A percentile compares a stretch with the other conserved stretches of the same genome.
Conservation (phyloP, 2,329 filamentous ascomycete species). For the Rugonectria rugulosa region DNA sequence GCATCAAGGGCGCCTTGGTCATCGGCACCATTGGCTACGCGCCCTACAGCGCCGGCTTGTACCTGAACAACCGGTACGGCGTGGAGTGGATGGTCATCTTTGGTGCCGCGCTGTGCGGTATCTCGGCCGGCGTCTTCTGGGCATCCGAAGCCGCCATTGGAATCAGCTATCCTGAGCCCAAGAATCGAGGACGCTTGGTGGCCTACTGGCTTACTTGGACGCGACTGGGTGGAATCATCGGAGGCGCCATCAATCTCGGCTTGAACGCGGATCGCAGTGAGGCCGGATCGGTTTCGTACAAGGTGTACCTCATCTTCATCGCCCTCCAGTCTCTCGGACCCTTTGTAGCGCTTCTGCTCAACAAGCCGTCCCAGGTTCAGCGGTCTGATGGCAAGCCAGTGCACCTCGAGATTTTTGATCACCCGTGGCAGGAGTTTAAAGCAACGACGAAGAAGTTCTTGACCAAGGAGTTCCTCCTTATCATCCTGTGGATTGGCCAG, state of each 20-base stretch:
- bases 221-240: constrained; percentile 61
- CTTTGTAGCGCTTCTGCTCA: constrained; percentile 66
- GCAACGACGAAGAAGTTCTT: constrained; percentile 64
- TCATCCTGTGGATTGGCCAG: constrained; percentile 70
- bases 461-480: constrained; percentile 64
- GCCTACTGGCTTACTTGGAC: constrained; percentile 69
- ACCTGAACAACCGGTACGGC: constrained; percentile 53
- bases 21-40: constrained; percentile 54
- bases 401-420: constrained; percentile 60
- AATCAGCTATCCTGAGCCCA: constrained; percentile 71
- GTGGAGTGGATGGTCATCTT: constrained; percentile 54
- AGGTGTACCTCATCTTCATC: constrained; percentile 72
- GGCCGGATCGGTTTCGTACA: constrained; percentile 69
- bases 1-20: constrained; percentile 47
- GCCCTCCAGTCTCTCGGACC: constrained; percentile 68
- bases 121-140: constrained; percentile 49
- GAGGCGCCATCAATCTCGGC: constrained; percentile 72
- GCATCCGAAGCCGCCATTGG: constrained; percentile 45
- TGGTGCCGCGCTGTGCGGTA: constrained; percentile 50
- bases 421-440: constrained; percentile 64
- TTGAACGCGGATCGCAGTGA: constrained; percentile 63
- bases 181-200: constrained; percentile 65
- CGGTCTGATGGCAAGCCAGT: constrained; percentile 68
- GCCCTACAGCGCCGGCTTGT: constrained; percentile 52
- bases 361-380: constrained; percentile 64